Evolutionary conservation across 495 filamentous ascomycete species (phyloP).

Genomic region (Xylaria cubensis): DNA sequence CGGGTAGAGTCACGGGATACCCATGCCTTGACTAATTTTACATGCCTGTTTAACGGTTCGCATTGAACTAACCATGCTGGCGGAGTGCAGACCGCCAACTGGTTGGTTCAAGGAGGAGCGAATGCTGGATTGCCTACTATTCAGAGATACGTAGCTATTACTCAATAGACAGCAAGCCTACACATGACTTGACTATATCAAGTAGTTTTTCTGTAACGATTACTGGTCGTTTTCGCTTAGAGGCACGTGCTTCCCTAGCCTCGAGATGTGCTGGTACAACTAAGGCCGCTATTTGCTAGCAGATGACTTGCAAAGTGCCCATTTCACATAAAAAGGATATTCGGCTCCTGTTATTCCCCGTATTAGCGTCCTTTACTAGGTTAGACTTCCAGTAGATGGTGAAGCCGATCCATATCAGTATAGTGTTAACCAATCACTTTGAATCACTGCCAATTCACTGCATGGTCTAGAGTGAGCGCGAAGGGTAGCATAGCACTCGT

Average conservation of each 20-base stretch:
- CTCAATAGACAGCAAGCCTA: slow-evolving; percentile 19
- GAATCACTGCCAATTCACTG: background rate
- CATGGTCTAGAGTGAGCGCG: background rate
- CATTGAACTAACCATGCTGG: slow-evolving; percentile 8
- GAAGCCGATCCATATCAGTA: background rate
- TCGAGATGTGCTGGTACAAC: background rate
- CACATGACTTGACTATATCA: background rate
- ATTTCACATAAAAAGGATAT: background rate
- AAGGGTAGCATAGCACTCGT: background rate
- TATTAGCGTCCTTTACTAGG: background rate
- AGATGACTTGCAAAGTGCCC: background rate
- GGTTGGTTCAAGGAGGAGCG: slow-evolving; percentile 1
- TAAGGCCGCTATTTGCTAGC: background rate
- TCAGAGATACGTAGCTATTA: slow-evolving; percentile 20
- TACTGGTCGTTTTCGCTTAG: background rate
- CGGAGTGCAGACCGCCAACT: slow-evolving; percentile 28
- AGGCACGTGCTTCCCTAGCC: too few relatives aligned
- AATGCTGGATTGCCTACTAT: background rate
- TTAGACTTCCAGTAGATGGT: background rate
- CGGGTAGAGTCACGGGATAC: slow-evolving; percentile 11
- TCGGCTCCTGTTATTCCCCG: background rate
- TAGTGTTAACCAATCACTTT: background rate
- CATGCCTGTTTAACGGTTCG: slow-evolving; percentile 3
- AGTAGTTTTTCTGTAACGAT: background rate
- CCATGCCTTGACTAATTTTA: background rate